Base-by-base conservation (phyloP, 2,329 filamentous ascomycete species). In the Gremmenia infestans region DNA sequence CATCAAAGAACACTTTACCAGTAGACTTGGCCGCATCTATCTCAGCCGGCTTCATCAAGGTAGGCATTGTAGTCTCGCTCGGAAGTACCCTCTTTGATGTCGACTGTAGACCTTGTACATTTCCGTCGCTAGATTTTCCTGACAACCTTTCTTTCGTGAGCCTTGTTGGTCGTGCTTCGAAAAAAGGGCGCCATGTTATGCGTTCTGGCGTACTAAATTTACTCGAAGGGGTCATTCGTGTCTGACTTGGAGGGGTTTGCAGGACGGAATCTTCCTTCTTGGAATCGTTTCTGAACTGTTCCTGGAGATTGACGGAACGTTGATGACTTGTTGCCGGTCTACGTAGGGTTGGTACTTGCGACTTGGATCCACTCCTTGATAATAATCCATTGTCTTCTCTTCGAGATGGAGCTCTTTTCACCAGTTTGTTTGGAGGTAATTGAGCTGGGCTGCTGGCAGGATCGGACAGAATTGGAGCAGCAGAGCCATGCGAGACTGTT, bases 281-380 rank as follows among this genome's bases (percentile, higher is more conserved):
- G 12, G 63, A 61, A 50, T 66, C 64, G 43, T 67, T 60, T 51
- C 55, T 63, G 52, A 67, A 68, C 54, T 69, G 66, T 58, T 84
- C 80, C 63, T 88, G 83, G 28, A 90, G 73, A 1, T 86, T 89
- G 36, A 83, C 84, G 47, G 86, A 88, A 64, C 89, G 80, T 69
- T 92, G 87, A 67, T 91, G 88, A 70, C 88, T 91, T 17, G 89
- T 92, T 47, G 87, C 87, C 52, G 89, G 89, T 64, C 88, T 78
- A 56, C 86, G 83, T 57, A 92, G 78, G 22, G 81, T 83, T 2
- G 83, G 80, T 59, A 88, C 75, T 65, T 87, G 82, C 48, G 84
- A 80, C 61, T 74, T 82, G 35, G 84, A 78, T 60, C 78, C 75
- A 56, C 76, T 77, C 56, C 76, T 74, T 32, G 73, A 68, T 35